Evolutionary conservation across 257 asterid species (phyloP), one percentile per base, ranked within the genome.

Genomic region (Leptodermis oblonga): DNA sequence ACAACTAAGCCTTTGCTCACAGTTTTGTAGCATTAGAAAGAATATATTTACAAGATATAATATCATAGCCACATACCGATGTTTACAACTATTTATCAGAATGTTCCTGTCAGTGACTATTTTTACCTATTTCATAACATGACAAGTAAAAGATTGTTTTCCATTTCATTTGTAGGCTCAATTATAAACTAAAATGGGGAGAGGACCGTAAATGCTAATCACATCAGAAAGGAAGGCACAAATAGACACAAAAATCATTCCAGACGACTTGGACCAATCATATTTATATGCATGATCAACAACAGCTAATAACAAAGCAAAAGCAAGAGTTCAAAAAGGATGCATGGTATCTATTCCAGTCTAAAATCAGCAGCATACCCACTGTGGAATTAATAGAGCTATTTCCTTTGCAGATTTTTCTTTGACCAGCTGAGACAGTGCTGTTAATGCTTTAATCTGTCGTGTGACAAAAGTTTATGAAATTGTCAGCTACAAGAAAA

Each of bases 381-480:
- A 94, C 66, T 87, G 96, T 48, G 97, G 96, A 76, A 89, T 80
- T 70, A 87, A 81, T 5, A 75, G 82, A 22, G 77, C 85, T 56
- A 94, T 73, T 79, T 89, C 97, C 82, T 70, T 82, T 15, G 88
- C 82, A 61, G 88, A 72, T 84, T 85, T 94, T 82, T 85, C 84
- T 72, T 84, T 82, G 79, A 91, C 75, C 68, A 86, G 86, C 79
- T 85, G 87, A 59, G 95, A 87, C 74, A 94, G 89, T 31, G 96
- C 77, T 43, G 87, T 54, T 84, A 94, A 78, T 68, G 99, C 99
- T 85, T 91, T 94, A 72, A 91, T 92, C 99, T 94, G 97, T 65
- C 52, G 72, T 71, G 79, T 74, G 45, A 55, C 26, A 60, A 72
- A 64, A 58, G 63, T 70, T 37, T 75, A 74, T 8, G 26, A 70